These are phyloP conservation scores for Hondaea fermentalgiana DNA, from an alignment of 108 stramenopile species.

Conservation along the genomic window DNA sequence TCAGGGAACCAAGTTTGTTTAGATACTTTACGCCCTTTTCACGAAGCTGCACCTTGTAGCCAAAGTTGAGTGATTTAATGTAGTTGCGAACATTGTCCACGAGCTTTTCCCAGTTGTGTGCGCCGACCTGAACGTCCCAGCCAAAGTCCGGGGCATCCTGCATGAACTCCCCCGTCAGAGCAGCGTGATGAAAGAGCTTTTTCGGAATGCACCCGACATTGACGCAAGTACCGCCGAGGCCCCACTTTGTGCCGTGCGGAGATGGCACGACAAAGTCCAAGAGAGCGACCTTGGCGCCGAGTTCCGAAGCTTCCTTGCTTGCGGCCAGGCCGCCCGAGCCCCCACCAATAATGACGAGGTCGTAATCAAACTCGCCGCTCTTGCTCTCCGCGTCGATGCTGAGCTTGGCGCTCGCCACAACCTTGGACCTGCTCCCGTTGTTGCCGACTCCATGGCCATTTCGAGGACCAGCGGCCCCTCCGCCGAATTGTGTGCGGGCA, in stretches of 20 bases:
- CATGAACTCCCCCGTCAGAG: slow-evolving; percentile 52
- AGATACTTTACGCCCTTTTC: slow-evolving; percentile 83
- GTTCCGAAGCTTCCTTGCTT: slow-evolving; percentile 76
- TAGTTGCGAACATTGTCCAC: slow-evolving; percentile 78
- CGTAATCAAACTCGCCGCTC: slow-evolving; percentile 79
- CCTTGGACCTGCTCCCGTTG: neutral
- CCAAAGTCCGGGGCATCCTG: slow-evolving; percentile 65
- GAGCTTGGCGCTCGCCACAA: neutral
- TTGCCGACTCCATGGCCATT: neutral
- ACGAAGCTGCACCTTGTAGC: slow-evolving; percentile 83
- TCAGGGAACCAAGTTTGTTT: slow-evolving; percentile 67
- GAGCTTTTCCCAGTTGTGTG: slow-evolving; percentile 63
- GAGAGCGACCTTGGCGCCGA: slow-evolving; percentile 84
- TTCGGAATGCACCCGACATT: slow-evolving; percentile 95
- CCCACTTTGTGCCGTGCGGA: slow-evolving; percentile 84
- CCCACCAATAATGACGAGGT: slow-evolving; percentile 89
- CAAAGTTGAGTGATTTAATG: slow-evolving; percentile 89
- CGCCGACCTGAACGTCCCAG: slow-evolving; percentile 31
- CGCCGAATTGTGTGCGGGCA: neutral
- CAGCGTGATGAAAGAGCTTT: slow-evolving; percentile 89
- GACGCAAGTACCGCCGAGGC: slow-evolving; percentile 96
- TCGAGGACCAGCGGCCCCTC: neutral
- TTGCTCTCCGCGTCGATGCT: slow-evolving; percentile 48
- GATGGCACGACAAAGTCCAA: slow-evolving; percentile 93
- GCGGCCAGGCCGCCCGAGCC: slow-evolving; percentile 79